Evolutionary conservation across 2,329 filamentous ascomycete species (phyloP).

Genomic region (Neofusicoccum cordaticola): DNA sequence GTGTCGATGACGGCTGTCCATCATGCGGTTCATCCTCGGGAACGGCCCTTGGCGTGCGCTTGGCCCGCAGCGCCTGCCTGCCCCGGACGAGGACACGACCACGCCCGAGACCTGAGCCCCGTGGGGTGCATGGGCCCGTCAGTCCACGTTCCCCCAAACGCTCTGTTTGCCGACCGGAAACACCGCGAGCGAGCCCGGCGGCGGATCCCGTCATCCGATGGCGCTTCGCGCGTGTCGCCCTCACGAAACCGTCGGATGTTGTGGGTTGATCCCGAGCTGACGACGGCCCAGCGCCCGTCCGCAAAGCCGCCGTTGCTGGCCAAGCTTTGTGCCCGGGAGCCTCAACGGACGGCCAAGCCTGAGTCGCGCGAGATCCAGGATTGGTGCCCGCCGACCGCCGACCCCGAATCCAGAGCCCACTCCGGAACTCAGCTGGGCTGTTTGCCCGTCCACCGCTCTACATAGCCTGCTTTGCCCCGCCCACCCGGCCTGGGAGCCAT

Average conservation of each 20-base stretch:
- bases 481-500: neutral
- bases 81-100: neutral
- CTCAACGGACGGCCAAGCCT: neutral
- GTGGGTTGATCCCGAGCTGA: neutral
- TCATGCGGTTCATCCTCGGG: neutral
- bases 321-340: conserved; percentile 1
- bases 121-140: conserved; percentile 2
- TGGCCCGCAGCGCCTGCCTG: neutral
- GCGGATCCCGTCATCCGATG: neutral
- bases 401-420: neutral
- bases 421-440: neutral
- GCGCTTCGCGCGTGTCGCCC: neutral
- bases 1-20: neutral
- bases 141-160: neutral
- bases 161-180: neutral
- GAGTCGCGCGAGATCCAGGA: neutral
- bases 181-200: neutral
- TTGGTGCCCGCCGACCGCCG: neutral
- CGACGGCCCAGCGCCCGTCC: neutral
- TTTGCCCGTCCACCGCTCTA: neutral
- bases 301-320: neutral
- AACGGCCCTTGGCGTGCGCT: neutral
- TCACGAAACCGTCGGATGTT: neutral
- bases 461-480: neutral
- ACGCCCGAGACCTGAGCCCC: neutral